These are phyloP conservation scores for Pseudonectria foliicola DNA, from an alignment of 2,329 filamentous ascomycete genomes.

Conservation along the genomic window DNA sequence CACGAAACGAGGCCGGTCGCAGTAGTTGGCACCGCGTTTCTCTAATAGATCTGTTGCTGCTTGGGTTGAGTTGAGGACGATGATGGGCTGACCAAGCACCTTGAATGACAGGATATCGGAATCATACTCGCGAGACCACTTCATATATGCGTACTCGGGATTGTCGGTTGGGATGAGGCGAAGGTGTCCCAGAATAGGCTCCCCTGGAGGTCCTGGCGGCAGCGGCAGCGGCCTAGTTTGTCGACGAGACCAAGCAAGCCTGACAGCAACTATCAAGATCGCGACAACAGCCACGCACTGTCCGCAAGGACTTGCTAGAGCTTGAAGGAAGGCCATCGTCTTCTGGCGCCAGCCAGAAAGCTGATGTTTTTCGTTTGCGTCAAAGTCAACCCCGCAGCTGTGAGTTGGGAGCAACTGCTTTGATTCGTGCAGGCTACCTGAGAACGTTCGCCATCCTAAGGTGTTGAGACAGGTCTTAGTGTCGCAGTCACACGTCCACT, in stretches of 20 bases:
- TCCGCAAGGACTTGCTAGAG: background rate
- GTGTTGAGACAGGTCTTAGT: no score
- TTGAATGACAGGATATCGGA: constrained; percentile 27
- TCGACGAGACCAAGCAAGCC: background rate
- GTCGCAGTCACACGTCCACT: no score
- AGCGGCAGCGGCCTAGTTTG: constrained; percentile 12
- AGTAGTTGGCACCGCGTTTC: constrained; percentile 37
- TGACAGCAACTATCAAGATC: constrained; percentile 6
- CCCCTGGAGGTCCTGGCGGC: constrained; percentile 27
- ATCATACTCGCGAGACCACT: constrained; percentile 42
- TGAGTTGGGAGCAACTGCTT: no score
- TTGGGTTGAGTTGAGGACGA: constrained; percentile 37
- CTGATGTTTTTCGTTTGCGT: no score
- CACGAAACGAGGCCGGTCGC: constrained; percentile 38
- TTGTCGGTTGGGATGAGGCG: constrained; percentile 33
- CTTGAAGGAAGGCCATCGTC: constrained; percentile 4
- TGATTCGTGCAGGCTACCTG: no score
- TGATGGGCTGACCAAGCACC: constrained; percentile 27
- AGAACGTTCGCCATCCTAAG: no score
- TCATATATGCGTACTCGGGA: constrained; percentile 25
- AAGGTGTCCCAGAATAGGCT: constrained; percentile 36
- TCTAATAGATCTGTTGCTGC: constrained; percentile 38
- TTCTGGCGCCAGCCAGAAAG: no score
- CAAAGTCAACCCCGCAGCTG: no score
- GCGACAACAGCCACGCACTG: constrained; percentile 2